phyloP scores from a whole-genome alignment of 1,284 basidiomycete genomes.

The Trametes pubescens region DNA sequence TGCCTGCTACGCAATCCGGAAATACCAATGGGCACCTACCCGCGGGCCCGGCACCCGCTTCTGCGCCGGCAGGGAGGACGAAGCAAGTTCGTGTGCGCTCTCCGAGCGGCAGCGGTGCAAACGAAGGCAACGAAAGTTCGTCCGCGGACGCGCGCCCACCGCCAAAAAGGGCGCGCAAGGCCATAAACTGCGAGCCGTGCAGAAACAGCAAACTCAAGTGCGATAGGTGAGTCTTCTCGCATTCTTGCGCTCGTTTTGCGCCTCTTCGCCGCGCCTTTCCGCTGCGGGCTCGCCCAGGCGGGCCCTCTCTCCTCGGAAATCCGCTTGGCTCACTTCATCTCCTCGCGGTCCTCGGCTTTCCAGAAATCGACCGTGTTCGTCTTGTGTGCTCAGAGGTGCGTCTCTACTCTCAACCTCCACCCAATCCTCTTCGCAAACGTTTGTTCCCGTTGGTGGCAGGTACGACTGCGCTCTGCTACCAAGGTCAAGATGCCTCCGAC shows the following conservation, averaged over 20 bases:
- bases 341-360: slow-evolving; percentile 37
- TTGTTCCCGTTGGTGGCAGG: slow-evolving; percentile 50
- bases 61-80: slow-evolving; percentile 26
- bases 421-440: neutral
- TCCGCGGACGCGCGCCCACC: slow-evolving; percentile 47
- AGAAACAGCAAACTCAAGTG: slow-evolving; percentile 86
- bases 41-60: slow-evolving; percentile 21
- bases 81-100: slow-evolving; percentile 33
- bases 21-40: slow-evolving; percentile 32
- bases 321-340: slow-evolving; percentile 33
- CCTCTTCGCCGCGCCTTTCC: slow-evolving; percentile 10
- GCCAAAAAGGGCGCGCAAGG: slow-evolving; percentile 80
- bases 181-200: slow-evolving; percentile 87
- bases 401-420: slow-evolving; percentile 10
- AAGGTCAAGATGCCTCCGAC: slow-evolving; percentile 46
- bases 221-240: slow-evolving; percentile 63
- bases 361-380: slow-evolving; percentile 84
- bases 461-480: slow-evolving; percentile 79
- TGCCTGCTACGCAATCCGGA: slow-evolving; percentile 29
- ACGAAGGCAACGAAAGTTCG: slow-evolving; percentile 23
- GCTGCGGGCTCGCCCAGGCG: slow-evolving; percentile 14
- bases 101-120: slow-evolving; percentile 24
- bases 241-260: slow-evolving; percentile 9
- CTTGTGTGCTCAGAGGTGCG: slow-evolving; percentile 78
- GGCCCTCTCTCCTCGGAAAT: slow-evolving; percentile 25